A percentile compares a stretch with the other conserved stretches of the same genome.
Evolutionary conservation across 441 rosid species (phyloP).

Genomic region (Gossypium trilobum): DNA sequence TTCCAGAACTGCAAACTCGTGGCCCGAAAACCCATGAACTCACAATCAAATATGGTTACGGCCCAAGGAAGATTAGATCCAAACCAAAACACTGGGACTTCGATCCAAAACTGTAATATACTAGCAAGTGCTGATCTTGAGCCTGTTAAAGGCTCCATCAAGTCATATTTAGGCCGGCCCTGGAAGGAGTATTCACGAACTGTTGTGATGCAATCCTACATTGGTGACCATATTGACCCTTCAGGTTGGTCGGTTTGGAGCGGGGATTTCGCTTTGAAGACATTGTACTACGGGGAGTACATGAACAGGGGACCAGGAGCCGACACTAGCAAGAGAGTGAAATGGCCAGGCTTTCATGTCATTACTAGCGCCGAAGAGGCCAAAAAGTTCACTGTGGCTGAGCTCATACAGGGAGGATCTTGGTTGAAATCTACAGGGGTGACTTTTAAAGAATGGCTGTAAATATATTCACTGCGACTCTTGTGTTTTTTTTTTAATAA

Average conservation of each 20-base stretch:
- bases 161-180: conserved; percentile 49
- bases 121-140: conserved; percentile 45
- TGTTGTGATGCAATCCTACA: conserved; percentile 46
- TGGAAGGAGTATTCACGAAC: conserved; percentile 54
- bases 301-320: conserved; percentile 50
- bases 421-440: conserved; percentile 59
- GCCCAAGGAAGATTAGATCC: conserved; percentile 58
- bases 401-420: conserved; percentile 47
- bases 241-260: conserved; percentile 57
- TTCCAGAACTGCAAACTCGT: conserved; percentile 45
- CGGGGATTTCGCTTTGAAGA: conserved; percentile 45
- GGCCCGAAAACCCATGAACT: conserved; percentile 40
- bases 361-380: conserved; percentile 42
- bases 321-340: conserved; percentile 51
- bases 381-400: conserved; percentile 49
- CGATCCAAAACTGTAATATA: conserved; percentile 50
- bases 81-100: conserved; percentile 54
- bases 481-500: not conserved
- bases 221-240: conserved; percentile 36
- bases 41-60: conserved; percentile 49
- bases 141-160: conserved; percentile 35
- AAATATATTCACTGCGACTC: conserved; percentile 1
- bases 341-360: conserved; percentile 47
- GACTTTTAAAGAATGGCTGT: conserved; percentile 44
- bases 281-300: conserved; percentile 58